These are phyloP conservation scores for Trichoderma cornu-damae DNA, from an alignment of 2,329 filamentous ascomycete genomes.

Conservation along the genomic window DNA sequence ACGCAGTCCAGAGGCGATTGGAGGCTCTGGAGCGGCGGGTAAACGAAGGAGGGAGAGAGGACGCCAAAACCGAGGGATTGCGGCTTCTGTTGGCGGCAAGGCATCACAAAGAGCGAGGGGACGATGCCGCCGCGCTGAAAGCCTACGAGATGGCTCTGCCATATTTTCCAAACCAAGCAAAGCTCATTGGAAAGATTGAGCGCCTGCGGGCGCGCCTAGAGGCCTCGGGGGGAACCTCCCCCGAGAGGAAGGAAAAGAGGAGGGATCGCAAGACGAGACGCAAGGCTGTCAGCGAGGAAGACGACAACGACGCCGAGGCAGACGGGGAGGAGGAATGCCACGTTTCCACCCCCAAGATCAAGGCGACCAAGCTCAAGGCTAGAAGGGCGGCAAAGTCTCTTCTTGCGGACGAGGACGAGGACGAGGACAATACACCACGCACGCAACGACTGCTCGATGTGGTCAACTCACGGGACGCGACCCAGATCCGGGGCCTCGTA, in stretches of 20 bases:
- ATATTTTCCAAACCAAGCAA: constrained; percentile 80
- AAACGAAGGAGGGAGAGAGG: constrained; percentile 54
- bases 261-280: constrained; percentile 20
- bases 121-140: constrained; percentile 69
- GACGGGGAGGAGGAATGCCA: constrained; percentile 29
- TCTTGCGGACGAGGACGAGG: constrained; percentile 37
- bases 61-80: constrained; percentile 73
- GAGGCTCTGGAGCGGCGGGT: constrained; percentile 85
- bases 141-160: constrained; percentile 83
- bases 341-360: constrained; percentile 25
- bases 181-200: constrained; percentile 66
- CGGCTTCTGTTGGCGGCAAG: constrained; percentile 86
- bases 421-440: constrained; percentile 45
- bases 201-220: constrained; percentile 52
- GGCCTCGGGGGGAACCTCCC: constrained; percentile 20
- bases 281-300: constrained; percentile 21
- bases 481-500: constrained; percentile 59
- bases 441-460: constrained; percentile 61
- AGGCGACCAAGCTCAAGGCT: constrained; percentile 30
- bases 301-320: constrained; percentile 22
- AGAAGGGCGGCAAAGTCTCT: constrained; percentile 26
- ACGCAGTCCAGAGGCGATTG: constrained; percentile 73
- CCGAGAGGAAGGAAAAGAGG: constrained; percentile 22
- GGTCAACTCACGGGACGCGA: constrained; percentile 66
- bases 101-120: constrained; percentile 79